Evolutionary conservation across 257 asterid genomes (phyloP).

Genomic region (Solanum raphanifolium): DNA sequence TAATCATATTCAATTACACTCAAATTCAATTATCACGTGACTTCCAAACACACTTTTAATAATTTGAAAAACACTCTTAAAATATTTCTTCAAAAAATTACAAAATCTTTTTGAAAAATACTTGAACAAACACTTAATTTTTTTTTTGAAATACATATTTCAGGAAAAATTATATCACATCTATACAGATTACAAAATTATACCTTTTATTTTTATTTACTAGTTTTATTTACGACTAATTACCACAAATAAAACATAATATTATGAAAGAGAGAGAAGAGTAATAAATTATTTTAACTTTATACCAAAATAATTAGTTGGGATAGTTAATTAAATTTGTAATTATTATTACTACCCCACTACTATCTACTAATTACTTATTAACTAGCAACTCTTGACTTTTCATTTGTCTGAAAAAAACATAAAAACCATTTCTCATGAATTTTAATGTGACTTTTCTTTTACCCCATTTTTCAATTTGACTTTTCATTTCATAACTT

Average conservation of each 20-base stretch:
- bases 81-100: no score
- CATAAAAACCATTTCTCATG: background rate
- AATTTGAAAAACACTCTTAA: no score
- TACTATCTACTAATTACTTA: background rate
- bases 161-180: background rate
- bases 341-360: background rate
- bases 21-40: background rate
- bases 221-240: background rate
- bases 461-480: conserved; percentile 11
- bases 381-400: background rate
- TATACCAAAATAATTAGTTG: background rate
- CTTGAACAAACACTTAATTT: background rate
- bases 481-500: conserved; percentile 13
- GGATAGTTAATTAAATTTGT: background rate
- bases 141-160: background rate
- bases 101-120: background rate
- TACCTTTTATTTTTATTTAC: background rate
- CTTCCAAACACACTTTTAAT: no score
- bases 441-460: background rate
- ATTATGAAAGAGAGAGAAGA: background rate
- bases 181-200: background rate
- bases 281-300: background rate
- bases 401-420: background rate
- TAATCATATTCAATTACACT: background rate
- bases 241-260: background rate